These are phyloP conservation scores for Onygenales sp. DNA, from an alignment of 2,329 filamentous ascomycete species.

Conservation along the genomic window DNA sequence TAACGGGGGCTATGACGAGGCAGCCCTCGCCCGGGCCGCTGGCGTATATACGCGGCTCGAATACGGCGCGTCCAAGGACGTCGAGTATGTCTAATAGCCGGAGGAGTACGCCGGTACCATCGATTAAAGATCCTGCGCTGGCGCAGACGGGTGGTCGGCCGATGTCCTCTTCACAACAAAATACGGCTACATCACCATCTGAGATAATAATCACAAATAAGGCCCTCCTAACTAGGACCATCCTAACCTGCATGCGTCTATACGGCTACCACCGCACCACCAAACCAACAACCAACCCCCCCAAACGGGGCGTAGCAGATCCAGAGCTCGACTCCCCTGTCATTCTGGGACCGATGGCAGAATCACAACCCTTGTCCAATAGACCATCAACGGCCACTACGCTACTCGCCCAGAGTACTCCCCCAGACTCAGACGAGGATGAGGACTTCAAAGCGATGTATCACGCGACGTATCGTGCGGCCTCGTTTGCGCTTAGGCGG, in stretches of 20 bases:
- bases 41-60: neutral
- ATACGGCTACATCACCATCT: neutral
- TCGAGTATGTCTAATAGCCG: slow-evolving; percentile 1
- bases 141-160: neutral
- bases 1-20: neutral
- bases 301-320: neutral
- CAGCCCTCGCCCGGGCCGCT: neutral
- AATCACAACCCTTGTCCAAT: neutral
- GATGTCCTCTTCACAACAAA: neutral
- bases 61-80: neutral
- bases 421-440: slow-evolving; percentile 19
- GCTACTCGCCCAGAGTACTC: neutral
- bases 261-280: slow-evolving; percentile 29
- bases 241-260: slow-evolving; percentile 34
- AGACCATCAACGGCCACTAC: neutral
- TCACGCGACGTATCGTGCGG: slow-evolving; percentile 34
- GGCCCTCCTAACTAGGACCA: slow-evolving; percentile 31
- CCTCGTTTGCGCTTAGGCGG: slow-evolving; percentile 32
- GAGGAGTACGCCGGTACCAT: neutral
- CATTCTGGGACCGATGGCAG: slow-evolving; percentile 9
- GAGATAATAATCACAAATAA: slow-evolving; percentile 27
- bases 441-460: slow-evolving; percentile 36
- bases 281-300: neutral
- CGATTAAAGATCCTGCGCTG: neutral
- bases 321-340: slow-evolving; percentile 9